These are phyloP conservation scores for Colletotrichum chrysophilum DNA, from an alignment of 2,329 filamentous ascomycete species.

Conservation along the genomic window DNA sequence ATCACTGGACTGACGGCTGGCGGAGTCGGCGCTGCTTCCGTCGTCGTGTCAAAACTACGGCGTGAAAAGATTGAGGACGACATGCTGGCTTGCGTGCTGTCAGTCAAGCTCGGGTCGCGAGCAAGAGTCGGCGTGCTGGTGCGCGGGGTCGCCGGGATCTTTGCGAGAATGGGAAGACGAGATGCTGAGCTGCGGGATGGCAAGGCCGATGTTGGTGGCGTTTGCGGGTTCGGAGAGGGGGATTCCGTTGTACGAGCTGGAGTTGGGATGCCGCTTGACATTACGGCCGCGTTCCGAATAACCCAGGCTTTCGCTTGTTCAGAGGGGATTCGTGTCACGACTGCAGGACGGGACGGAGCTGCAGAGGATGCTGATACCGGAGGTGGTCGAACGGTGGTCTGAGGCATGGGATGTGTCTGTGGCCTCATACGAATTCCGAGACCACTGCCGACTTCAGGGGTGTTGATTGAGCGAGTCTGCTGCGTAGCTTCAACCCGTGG, in stretches of 20 bases:
- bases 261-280: slow-evolving; percentile 7
- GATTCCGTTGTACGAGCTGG: slow-evolving; percentile 25
- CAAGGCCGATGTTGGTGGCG: slow-evolving; percentile 28
- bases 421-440: neutral
- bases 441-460: neutral
- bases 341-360: neutral
- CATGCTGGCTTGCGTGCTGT: slow-evolving; percentile 41
- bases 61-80: slow-evolving; percentile 45
- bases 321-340: neutral
- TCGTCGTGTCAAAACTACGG: slow-evolving; percentile 34
- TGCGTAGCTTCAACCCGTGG: slow-evolving; percentile 20
- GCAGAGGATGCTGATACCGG: neutral
- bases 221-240: slow-evolving; percentile 26
- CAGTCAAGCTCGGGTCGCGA: slow-evolving; percentile 43
- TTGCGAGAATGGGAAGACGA: slow-evolving; percentile 36
- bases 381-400: neutral
- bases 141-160: slow-evolving; percentile 38
- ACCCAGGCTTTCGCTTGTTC: neutral
- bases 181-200: slow-evolving; percentile 42
- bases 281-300: neutral
- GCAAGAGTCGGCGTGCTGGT: slow-evolving; percentile 38
- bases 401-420: neutral
- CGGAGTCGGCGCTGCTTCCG: slow-evolving; percentile 31
- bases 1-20: slow-evolving; percentile 33
- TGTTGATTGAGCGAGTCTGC: neutral